phyloP scores from a whole-genome alignment of 768 basidiomycete species.

The Crassisporium funariophilum region DNA sequence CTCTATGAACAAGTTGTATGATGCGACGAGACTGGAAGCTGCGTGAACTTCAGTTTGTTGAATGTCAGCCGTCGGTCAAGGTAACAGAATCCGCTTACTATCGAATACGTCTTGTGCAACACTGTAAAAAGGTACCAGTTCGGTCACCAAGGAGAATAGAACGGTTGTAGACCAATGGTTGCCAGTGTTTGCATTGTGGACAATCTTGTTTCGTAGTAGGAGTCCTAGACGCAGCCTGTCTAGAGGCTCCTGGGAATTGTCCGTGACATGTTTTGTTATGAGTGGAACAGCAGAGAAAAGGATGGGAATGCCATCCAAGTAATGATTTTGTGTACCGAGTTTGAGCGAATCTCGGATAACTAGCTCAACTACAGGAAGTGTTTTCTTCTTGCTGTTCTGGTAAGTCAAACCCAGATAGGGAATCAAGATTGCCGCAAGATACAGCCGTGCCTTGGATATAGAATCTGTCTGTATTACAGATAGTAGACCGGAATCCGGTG shows the following conservation, averaged over 20 bases:
- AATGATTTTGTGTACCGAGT: conserved; percentile 76
- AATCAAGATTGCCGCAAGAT: conserved; percentile 73
- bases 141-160: conserved; percentile 74
- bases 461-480: conserved; percentile 38
- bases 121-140: conserved; percentile 61
- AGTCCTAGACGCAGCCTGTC: conserved; percentile 48
- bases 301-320: conserved; percentile 71
- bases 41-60: conserved; percentile 36
- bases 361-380: conserved; percentile 58
- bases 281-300: conserved; percentile 59
- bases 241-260: conserved; percentile 4
- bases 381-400: conserved; percentile 64
- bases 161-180: conserved; percentile 72
- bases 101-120: conserved; percentile 40
- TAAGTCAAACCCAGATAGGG: conserved; percentile 68
- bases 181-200: conserved; percentile 66
- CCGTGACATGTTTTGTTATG: conserved; percentile 15
- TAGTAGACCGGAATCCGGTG: conserved; percentile 51
- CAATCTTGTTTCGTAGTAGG: conserved; percentile 62
- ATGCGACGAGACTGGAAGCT: conserved; percentile 49
- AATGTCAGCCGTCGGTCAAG: conserved; percentile 1
- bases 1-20: conserved; percentile 67
- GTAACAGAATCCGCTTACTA: conserved; percentile 33
- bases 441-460: conserved; percentile 61
- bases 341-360: conserved; percentile 86